Evolutionary conservation across 352 stramenopile genomes (phyloP).

Genomic region (Phytophthora pisi): DNA sequence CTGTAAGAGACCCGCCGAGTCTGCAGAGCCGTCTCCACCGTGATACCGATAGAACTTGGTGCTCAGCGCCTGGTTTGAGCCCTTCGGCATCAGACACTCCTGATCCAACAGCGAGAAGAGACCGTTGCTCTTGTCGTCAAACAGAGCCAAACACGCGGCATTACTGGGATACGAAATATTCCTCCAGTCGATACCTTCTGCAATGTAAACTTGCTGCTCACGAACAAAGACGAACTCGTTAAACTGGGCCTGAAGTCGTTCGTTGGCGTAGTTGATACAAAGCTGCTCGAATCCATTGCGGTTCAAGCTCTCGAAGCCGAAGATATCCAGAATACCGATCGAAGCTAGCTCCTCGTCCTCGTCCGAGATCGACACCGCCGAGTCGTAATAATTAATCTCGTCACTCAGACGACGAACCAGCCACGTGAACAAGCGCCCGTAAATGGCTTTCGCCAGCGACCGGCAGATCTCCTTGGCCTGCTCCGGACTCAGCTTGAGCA

Average conservation of each 20-base stretch:
- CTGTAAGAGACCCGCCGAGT: conserved; percentile 35
- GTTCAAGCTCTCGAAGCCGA: conserved; percentile 87
- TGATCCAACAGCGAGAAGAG: conserved; percentile 86
- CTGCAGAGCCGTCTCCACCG: conserved; percentile 32
- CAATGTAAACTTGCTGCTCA: conserved; percentile 84
- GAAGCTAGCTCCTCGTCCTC: conserved; percentile 60
- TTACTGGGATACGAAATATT: conserved; percentile 86
- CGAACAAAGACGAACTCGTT: conserved; percentile 91
- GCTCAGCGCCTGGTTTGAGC: conserved; percentile 76
- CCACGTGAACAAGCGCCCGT: conserved; percentile 95
- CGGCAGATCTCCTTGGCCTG: conserved; percentile 91
- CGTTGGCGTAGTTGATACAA: conserved; percentile 90
- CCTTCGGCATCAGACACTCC: conserved; percentile 85
- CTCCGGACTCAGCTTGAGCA: conserved; percentile 68
- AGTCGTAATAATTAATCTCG: conserved; percentile 78
- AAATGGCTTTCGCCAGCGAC: conserved; percentile 96
- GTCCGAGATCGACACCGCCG: conserved; percentile 43
- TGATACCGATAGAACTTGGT: conserved; percentile 87
- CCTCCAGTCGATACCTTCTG: conserved; percentile 87
- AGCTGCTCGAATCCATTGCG: conserved; percentile 88
- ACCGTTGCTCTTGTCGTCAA: conserved; percentile 82
- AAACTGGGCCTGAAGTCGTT: conserved; percentile 86
- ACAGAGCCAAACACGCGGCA: conserved; percentile 74
- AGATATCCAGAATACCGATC: conserved; percentile 91
- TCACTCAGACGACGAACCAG: conserved; percentile 90